These are phyloP conservation scores for Boletus rex-veris DNA, from an alignment of 768 basidiomycete species.

Conservation along the genomic window DNA sequence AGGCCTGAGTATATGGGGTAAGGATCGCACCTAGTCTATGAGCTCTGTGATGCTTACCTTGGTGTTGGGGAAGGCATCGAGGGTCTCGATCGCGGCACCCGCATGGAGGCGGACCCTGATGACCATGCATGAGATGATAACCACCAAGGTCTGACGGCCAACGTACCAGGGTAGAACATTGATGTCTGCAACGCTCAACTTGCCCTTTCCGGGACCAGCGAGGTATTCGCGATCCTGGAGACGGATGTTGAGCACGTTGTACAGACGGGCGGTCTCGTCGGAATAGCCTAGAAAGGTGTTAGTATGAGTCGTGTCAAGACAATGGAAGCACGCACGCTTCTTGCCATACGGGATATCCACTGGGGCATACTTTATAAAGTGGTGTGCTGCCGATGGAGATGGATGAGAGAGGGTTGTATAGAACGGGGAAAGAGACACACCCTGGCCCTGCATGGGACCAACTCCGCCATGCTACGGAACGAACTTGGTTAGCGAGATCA, in stretches of 20 bases:
- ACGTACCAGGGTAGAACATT: constrained; percentile 62
- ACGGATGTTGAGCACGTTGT: constrained; percentile 77
- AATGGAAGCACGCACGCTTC: constrained; percentile 42
- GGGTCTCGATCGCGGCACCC: constrained; percentile 48
- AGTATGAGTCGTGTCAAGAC: not conserved
- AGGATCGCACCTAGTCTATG: not conserved
- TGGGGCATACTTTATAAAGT: constrained; percentile 63
- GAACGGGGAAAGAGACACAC: constrained; percentile 6
- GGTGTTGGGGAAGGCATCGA: constrained; percentile 63
- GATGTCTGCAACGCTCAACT: constrained; percentile 68
- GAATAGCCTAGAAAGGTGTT: constrained; percentile 52
- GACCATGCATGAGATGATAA: not conserved
- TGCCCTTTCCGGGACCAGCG: constrained; percentile 69
- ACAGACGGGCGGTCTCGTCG: constrained; percentile 81
- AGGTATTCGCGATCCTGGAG: constrained; percentile 75
- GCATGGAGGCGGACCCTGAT: constrained; percentile 53
- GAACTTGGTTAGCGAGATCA: not conserved
- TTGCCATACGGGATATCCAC: constrained; percentile 69
- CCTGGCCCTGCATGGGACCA: constrained; percentile 87
- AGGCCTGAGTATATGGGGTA: constrained; percentile 16
- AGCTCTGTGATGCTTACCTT: constrained; percentile 36
- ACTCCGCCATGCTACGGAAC: constrained; percentile 64
- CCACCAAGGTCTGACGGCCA: not conserved
- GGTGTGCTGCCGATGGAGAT: constrained; percentile 45
- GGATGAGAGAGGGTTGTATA: constrained; percentile 7